Base-by-base conservation (phyloP, 208 protist genomes). In the Crithidia acanthocephali region DNA sequence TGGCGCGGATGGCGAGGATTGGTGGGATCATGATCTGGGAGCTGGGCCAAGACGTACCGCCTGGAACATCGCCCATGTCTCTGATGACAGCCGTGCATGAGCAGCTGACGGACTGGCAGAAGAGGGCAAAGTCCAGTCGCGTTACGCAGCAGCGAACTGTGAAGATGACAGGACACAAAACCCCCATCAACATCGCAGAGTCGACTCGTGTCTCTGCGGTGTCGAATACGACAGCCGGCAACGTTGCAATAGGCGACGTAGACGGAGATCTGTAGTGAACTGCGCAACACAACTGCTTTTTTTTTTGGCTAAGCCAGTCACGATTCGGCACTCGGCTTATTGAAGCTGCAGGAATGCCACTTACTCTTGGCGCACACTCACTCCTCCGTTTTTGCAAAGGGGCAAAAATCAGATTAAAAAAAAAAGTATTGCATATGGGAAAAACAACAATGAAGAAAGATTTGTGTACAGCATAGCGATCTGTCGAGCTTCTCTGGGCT, bases 11-110 rank as follows among this genome's bases (percentile, higher is more conserved):
- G 9, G 51, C 64, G 9, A 50, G 60, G 60, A 60, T 91, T 55
- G 80, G 57, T 2, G 87, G 87, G 50, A 74, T 93, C 25, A 93
- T 93, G 87, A 80, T 93, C 8, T 93, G 87, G 87, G 87, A 93
- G 73, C 60, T 93, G 25, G 87, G 87, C 8, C 87, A 93, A 67
- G 87, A 93, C 48, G 33, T 91, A 35, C 84, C 79, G 27, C 67
- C 79, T 4, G 79, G 72, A 15, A 53, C 75, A 50, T 69, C 84
- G 44, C 80, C 72, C 28, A 79, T 87, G 35, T 81, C 85, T 9
- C 68, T 88, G 20, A 84, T 90, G 81, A 68, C 73, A 16, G 80
- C 85, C 13, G 68, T 90, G 16, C 68, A 72, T 28, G 85, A 87
- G 61, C 61, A 85, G 78, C 66, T 90, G 72, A 22, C 25, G 23